Evolutionary conservation across 1,284 basidiomycete genomes (phyloP).

Genomic region (Irpex lacteus): DNA sequence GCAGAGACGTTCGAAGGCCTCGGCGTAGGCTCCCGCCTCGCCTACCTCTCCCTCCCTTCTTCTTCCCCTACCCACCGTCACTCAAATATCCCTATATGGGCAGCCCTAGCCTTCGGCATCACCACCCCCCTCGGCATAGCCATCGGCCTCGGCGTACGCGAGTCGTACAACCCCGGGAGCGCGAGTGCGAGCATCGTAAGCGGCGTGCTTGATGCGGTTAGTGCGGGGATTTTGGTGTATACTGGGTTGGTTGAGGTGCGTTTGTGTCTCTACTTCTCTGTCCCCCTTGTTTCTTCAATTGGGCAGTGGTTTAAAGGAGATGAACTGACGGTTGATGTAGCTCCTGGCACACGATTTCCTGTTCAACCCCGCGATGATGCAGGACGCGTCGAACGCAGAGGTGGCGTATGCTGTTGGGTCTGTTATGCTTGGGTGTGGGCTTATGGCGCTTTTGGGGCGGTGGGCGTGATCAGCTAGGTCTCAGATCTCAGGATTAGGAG

Average conservation of each 20-base stretch:
- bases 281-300: too few species aligned
- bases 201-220: slow-evolving; percentile 83
- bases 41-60: slow-evolving; percentile 65
- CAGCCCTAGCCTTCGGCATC: slow-evolving; percentile 69
- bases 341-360: slow-evolving; percentile 92
- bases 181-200: slow-evolving; percentile 76
- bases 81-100: slow-evolving; percentile 50
- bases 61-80: too few species aligned
- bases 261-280: slow-evolving; percentile 26
- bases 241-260: slow-evolving; percentile 86
- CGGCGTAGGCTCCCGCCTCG: slow-evolving; percentile 84
- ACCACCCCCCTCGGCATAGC: slow-evolving; percentile 87
- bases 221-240: slow-evolving; percentile 88
- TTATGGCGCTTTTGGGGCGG: slow-evolving; percentile 84
- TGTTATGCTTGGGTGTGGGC: slow-evolving; percentile 74
- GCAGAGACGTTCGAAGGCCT: slow-evolving; percentile 93
- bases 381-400: slow-evolving; percentile 54
- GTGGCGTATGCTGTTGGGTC: slow-evolving; percentile 69
- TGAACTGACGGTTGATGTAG: too few species aligned
- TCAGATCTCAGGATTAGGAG: too few species aligned
- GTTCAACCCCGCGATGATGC: slow-evolving; percentile 81
- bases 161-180: slow-evolving; percentile 79
- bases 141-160: slow-evolving; percentile 79
- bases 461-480: too few species aligned
- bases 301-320: too few species aligned